Percentiles rank a stretch among this genome's conserved stretches.
phyloP scores from a whole-genome alignment of 2,329 filamentous ascomycete species.

The Ceratocystiopsis sp. region DNA sequence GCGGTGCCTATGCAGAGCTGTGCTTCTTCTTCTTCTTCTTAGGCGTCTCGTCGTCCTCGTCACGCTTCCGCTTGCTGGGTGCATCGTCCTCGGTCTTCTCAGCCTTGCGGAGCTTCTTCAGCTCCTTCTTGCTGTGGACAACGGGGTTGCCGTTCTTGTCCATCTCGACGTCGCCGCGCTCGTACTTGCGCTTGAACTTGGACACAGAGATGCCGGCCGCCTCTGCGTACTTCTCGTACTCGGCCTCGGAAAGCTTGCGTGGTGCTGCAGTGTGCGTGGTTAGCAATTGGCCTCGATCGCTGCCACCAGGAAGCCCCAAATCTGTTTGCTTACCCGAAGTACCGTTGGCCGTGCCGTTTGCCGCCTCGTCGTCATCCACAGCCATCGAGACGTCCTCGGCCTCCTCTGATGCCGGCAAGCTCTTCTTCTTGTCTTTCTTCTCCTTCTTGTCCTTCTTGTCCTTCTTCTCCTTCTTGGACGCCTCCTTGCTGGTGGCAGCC shows the following conservation, averaged over 20 bases:
- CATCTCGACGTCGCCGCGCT: constrained; percentile 56
- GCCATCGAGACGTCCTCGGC: constrained; percentile 4
- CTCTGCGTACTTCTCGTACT: constrained; percentile 43
- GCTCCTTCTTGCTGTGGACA: constrained; percentile 36
- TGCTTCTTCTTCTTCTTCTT: constrained; percentile 33
- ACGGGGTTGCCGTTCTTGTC: constrained; percentile 46
- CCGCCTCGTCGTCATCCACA: constrained; percentile 1
- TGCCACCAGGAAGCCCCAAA: background rate
- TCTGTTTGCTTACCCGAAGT: constrained; percentile 1
- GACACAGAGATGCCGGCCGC: constrained; percentile 52
- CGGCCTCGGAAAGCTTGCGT: constrained; percentile 33
- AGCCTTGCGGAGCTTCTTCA: constrained; percentile 17
- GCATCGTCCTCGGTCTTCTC: constrained; percentile 16
- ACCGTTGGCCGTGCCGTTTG: constrained; percentile 1
- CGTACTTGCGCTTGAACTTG: constrained; percentile 65
- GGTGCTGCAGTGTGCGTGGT: constrained; percentile 8
- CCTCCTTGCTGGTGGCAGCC: constrained; percentile 9
- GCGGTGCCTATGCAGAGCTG: constrained; percentile 4
- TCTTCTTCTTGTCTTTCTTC: constrained; percentile 11
- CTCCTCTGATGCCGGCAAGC: constrained; percentile 2
- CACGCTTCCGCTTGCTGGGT: constrained; percentile 47
- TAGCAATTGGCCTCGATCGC: constrained; percentile 4
- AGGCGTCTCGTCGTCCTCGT: constrained; percentile 44
- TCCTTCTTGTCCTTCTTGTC: constrained; percentile 17
- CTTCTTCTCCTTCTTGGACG: constrained; percentile 25